A percentile compares a stretch with the other conserved stretches of the same genome.
Evolutionary conservation across 1,139 yeast genomes (phyloP).

Genomic region (Blastobotrys proliferans): DNA sequence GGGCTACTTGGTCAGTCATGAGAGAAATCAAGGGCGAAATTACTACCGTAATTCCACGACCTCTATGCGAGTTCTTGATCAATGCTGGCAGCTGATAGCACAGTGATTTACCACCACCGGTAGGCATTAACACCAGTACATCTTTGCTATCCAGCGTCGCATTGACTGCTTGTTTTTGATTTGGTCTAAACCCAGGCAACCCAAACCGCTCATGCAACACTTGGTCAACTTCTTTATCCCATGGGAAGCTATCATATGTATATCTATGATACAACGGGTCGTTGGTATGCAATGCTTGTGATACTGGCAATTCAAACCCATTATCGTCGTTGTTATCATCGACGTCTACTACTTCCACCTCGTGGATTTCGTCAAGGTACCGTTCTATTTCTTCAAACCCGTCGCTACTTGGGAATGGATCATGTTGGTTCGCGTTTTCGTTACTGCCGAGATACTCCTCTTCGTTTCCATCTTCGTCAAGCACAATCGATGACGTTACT

Average conservation of each 20-base stretch:
- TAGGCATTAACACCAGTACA: conserved; percentile 95
- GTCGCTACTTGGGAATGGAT: background rate
- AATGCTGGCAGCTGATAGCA: conserved; percentile 96
- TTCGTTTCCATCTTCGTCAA: background rate
- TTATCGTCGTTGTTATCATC: background rate
- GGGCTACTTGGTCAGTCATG: conserved; percentile 97
- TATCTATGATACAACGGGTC: conserved; percentile 7
- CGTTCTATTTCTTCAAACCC: conserved; percentile 9
- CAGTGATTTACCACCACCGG: conserved; percentile 97
- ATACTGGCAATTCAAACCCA: too few relatives aligned
- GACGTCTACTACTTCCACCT: background rate
- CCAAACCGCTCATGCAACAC: conserved; percentile 59
- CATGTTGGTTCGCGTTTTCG: background rate
- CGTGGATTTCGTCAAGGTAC: background rate
- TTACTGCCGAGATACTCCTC: background rate
- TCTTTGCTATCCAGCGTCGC: conserved; percentile 79
- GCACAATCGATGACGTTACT: too few relatives aligned
- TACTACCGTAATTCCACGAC: conserved; percentile 84
- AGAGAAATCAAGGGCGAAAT: conserved; percentile 91
- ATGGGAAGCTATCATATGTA: conserved; percentile 36
- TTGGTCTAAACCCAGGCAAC: conserved; percentile 65
- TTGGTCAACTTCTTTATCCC: conserved; percentile 63
- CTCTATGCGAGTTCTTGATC: conserved; percentile 58
- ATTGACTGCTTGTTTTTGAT: conserved; percentile 83
- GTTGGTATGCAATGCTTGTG: background rate